Conservation (phyloP, 1,284 basidiomycete genomes). For the Sparassis latifolia region DNA sequence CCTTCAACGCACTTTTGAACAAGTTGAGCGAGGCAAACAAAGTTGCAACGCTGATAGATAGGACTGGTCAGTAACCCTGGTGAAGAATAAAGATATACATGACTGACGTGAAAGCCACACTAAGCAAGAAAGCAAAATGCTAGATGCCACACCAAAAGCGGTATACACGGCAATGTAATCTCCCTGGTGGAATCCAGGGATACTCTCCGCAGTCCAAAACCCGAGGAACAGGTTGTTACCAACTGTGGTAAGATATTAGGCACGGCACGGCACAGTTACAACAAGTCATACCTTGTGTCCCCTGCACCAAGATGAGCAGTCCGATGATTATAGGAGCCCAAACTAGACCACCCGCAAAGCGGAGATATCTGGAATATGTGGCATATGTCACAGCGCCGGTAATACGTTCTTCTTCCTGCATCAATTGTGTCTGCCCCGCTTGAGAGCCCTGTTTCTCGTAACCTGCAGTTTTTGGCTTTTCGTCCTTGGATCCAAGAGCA, state of each 20-base stretch:
- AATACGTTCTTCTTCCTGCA: constrained; percentile 32
- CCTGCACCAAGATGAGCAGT: constrained; percentile 21
- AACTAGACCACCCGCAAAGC: constrained; percentile 41
- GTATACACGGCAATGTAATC: constrained; percentile 71
- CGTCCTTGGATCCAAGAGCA: constrained; percentile 14
- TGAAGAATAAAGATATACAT: background rate
- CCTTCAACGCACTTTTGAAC: constrained; percentile 49
- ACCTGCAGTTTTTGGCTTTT: constrained; percentile 18
- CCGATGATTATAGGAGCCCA: constrained; percentile 33
- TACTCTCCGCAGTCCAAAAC: constrained; percentile 32
- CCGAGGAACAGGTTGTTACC: constrained; percentile 35
- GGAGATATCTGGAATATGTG: constrained; percentile 34
- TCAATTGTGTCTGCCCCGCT: constrained; percentile 18
- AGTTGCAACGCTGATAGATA: constrained; percentile 41
- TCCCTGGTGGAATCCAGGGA: constrained; percentile 43
- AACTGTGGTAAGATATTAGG: constrained; percentile 16
- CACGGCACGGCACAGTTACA: background rate
- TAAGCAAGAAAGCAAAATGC: constrained; percentile 49
- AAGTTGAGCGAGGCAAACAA: constrained; percentile 54
- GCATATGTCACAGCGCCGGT: constrained; percentile 26
- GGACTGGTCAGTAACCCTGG: background rate
- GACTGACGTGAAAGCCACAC: constrained; percentile 45
- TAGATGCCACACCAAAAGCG: constrained; percentile 50
- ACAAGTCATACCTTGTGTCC: constrained; percentile 21
- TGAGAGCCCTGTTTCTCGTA: constrained; percentile 10